These are phyloP conservation scores for Trifolium subterraneum DNA, from an alignment of 306 rosid genomes.

Conservation along the genomic window DNA sequence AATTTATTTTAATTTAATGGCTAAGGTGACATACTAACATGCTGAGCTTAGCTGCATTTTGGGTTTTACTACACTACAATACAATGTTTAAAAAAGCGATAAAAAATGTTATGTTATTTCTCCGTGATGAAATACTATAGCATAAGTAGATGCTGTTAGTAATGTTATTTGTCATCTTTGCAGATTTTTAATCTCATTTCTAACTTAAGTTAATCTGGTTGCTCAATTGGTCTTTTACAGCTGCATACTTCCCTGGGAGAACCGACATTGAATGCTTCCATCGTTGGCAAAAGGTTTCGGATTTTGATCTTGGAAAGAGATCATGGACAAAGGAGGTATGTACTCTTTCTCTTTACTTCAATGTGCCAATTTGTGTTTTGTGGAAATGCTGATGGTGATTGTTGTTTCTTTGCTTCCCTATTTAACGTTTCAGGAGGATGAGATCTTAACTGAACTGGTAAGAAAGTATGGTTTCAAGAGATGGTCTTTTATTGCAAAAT, in stretches of 20 bases:
- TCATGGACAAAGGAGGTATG: slow-evolving; percentile 68
- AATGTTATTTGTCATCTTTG: slow-evolving; percentile 5
- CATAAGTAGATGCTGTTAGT: not conserved
- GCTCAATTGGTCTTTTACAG: slow-evolving; percentile 37
- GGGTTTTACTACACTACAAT: not conserved
- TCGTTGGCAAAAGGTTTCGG: slow-evolving; percentile 66
- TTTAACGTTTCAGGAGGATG: slow-evolving; percentile 60
- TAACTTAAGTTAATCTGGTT: slow-evolving; percentile 14
- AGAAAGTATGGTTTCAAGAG: slow-evolving; percentile 53
- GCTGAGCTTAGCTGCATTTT: not conserved
- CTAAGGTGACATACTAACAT: not conserved
- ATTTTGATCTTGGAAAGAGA: slow-evolving; percentile 67
- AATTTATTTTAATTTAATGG: slow-evolving; percentile 23
- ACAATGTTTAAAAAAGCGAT: not conserved
- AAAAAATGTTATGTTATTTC: not conserved
- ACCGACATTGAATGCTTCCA: slow-evolving; percentile 63
- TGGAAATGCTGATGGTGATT: slow-evolving; percentile 17
- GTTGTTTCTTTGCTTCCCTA: not conserved
- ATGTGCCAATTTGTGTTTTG: slow-evolving; percentile 28
- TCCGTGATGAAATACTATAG: not conserved
- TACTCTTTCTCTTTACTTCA: no score
- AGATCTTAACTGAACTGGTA: slow-evolving; percentile 52
- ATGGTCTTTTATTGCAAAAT: slow-evolving; percentile 61
- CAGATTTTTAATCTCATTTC: not conserved
- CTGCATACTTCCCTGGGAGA: slow-evolving; percentile 52